Evolutionary conservation across 108 stramenopile genomes (phyloP), one percentile per base, ranked within the genome.

Genomic region (Nannochloropsis gaditana): DNA sequence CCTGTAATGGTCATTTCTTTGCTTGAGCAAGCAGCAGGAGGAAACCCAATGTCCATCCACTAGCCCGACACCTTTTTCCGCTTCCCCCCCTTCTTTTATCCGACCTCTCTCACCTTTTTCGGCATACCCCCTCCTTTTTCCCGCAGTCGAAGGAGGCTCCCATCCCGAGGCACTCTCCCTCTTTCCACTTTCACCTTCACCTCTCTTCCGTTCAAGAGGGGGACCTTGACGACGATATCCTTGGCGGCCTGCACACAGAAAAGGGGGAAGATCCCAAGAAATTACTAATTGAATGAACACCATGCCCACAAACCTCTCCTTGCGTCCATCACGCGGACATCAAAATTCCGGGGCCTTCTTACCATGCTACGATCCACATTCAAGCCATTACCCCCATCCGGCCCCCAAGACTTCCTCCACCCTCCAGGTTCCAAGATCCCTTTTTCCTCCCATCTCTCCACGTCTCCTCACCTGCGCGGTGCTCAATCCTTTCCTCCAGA

Each of bases 151-250:
- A 4, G 59, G 19, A 73, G 19, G 19, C 19, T 6, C 59, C 59
- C 59, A 73, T 73, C 59, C 2, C 15, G n/a, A 73, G 59, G 59
- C 59, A 73, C 59, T 4, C 59, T 73, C 4, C 59, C 59, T 73
- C 19, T n/a, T n/a, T 73, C n/a, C 59, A 73, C 59, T n/a, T 73
- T 6, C 59, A 73, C 59, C 59, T 73, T 73, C 59, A n/a, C 59
- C 59, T 73, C 59, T n/a, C n/a, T 73, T 73, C 59, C 59, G n/a
- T 73, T 73, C 59, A 73, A 6, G 3, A 73, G 6, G 5, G 59
- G 59, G 3, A 73, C 59, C n/a, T n/a, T 4, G 5, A 73, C 59
- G 19, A 73, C 19, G 8, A 73, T 73, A n/a, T 73, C 59, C n/a
- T 73, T 73, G 59, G 59, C 59, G 59, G 59, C 59, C 59, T 73